Conservation (phyloP, 768 basidiomycete species). For the Leccinum truebloodii region DNA sequence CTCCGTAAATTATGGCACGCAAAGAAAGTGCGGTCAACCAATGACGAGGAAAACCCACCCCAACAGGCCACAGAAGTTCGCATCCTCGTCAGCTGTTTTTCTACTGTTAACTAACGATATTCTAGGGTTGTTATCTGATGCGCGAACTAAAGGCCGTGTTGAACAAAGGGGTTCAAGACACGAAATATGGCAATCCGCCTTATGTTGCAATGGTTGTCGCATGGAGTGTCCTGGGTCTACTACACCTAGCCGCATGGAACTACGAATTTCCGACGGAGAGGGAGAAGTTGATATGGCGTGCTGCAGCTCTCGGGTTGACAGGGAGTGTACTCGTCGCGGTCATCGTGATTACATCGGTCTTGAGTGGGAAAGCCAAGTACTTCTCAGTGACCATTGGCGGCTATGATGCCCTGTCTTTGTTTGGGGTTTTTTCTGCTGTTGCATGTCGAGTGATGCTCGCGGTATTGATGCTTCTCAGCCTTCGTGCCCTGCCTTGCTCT, state of each 20-base stretch:
- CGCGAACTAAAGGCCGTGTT: background rate
- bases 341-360: background rate
- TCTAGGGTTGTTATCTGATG: background rate
- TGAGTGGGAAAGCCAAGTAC: background rate
- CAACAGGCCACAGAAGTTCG: background rate
- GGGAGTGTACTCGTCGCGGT: background rate
- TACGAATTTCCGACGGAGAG: background rate
- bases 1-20: background rate
- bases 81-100: background rate
- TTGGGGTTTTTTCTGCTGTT: background rate
- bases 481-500: background rate
- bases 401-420: background rate
- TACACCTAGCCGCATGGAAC: background rate
- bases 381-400: background rate
- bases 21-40: background rate
- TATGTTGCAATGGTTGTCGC: background rate
- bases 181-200: background rate
- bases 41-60: background rate
- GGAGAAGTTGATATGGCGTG: background rate
- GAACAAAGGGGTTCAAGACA: background rate
- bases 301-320: background rate
- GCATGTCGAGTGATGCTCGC: background rate
- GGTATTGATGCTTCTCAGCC: background rate
- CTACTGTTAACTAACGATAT: background rate
- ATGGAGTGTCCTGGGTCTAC: background rate